Evolutionary conservation across 2,329 filamentous ascomycete genomes (phyloP), one percentile per base, ranked within the genome.

Genomic region (Aspergillus costaricaensis): DNA sequence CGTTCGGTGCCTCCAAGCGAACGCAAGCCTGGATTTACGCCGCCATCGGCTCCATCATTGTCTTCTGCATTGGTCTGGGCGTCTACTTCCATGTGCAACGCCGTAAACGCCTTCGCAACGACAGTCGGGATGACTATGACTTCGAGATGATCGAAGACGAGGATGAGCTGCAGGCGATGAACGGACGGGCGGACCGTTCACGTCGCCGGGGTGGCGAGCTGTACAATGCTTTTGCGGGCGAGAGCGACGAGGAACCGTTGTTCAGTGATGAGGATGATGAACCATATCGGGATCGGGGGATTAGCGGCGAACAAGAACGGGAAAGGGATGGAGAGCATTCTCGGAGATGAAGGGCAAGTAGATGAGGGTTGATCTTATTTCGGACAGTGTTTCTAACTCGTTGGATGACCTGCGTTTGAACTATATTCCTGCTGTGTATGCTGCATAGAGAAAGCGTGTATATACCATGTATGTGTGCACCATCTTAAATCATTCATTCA

Each of bases 151-250:
- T 99, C 51, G 89, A 95, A 68, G 90, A 93, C 58, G 90, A 92
- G 19, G 92, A 96, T 67, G 81, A 83, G 15, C 66, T 67, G 57
- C 70, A 71, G 59, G 68, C 73, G 10, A 67, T 72, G 71, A 75
- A 76, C 60, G 76, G 81, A 82, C 85, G 65, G 82, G 83, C 55
- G 77, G 75, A 74, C 36, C 76, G 74, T 68, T 83, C 77, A 74
- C 74, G 81, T 65, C 81, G 91, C 53, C 77, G 79, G 19, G 95
- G 92, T 2, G 92, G 94, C 27, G 94, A 98, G 79, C 80, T 99
- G 48, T 99, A 99, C 75, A 95, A 99, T 81, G 95, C 95, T 4
- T 99, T 99, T 82, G 95, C 95, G 0, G 93, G 91, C 15, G 94
- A 92, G 55, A 94, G 94, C 60, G 93, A 95, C 59, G 90, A 91